Evolutionary conservation across 2,329 filamentous ascomycete genomes (phyloP), one percentile per base, ranked within the genome.

Genomic region (Colletotrichum echinochloae): DNA sequence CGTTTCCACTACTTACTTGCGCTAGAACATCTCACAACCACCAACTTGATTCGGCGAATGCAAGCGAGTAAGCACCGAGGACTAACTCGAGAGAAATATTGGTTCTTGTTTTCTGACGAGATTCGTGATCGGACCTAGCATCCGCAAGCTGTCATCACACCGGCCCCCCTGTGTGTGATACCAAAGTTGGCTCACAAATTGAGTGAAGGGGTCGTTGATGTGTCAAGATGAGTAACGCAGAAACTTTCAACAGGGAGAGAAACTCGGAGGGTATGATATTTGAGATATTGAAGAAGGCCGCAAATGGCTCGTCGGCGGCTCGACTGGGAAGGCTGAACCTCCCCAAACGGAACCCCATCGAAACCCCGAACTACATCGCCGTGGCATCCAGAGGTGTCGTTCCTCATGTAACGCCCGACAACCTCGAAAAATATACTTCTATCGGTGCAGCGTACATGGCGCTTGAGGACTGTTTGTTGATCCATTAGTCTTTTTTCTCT

Each of bases 351-450:
- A 88, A 86, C 72, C 81, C 86, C n/a, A 86, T 98, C 73, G 84
- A 92, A 26, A 99, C 96, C 37, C 96, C 96, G 52, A 92, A 92
- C 78, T 97, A 92, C 79, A 83, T 97, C 69, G 91, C 90, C 60
- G 85, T 92, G 74, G 92, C 93, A 3, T 98, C 96, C 41, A 89
- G 96, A 76, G 96, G 96, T 28, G 89, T 89, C 1, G 84, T 98
- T 44, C 94, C 96, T 61, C 96, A 99, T 82, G 82, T 99, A 73
- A 93, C 95, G 3, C 95, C 94, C 48, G 96, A 99, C 83, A 92
- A 92, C 72, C 85, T 96, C 74, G 79, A 82, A 49, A 90, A 89
- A 65, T 85, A 92, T 76, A 90, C 91, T 1, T 79, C 87, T 6
- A 85, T 97, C 70, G 83, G 84, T 35, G 92, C 92, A 33, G 86